Base-by-base conservation (phyloP, 306 rosid species). In the Acacia crassicarpa region DNA sequence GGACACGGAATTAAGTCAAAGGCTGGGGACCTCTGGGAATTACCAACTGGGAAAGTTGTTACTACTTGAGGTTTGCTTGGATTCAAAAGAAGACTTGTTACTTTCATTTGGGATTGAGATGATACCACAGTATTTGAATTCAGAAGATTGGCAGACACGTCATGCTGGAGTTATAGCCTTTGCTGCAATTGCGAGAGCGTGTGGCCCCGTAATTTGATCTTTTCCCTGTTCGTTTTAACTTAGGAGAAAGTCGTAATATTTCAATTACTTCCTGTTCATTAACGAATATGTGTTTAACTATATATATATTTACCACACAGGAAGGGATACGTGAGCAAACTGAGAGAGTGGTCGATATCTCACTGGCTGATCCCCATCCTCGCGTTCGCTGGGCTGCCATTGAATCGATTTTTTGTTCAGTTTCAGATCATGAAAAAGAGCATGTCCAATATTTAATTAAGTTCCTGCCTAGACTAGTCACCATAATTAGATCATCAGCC, bases 351-450 rank as follows among this genome's bases (percentile, higher is more conserved):
- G 17, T 80, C 5, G 22, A 70, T 1, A 20, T 7, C 10, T 69
- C 75, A 63, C 17, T 84, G 32, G 23, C 32, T 44, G 84, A 84
- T 48, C 19, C 1, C 65, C 58, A 84, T 75, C 54, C 32, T 51
- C 84, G 81, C 14, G 70, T 76, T 20, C 48, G 38, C 41, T 80
- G 81, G 78, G 81, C 81, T 69, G 76, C 84, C 62, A 30, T 75
- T 40, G 33, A 68, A 48, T 62, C 43, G 59, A 43, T 80, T 25
- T 59, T 1, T 19, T 2, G 40, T 23, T 56, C 68, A 72, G 61
- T 53, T 49, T 49, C 0, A 27, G 40, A 41, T 40, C 33, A 0
- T 48, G 41, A 0, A 5, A 19, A 8, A n/a, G n/a, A 59, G 32
- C 27, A 41, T 17, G 46, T 0, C 40, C 67, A 9, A 49, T 61